phyloP scores from a whole-genome alignment of 2,329 filamentous ascomycete genomes.

The Cytospora leucostoma region DNA sequence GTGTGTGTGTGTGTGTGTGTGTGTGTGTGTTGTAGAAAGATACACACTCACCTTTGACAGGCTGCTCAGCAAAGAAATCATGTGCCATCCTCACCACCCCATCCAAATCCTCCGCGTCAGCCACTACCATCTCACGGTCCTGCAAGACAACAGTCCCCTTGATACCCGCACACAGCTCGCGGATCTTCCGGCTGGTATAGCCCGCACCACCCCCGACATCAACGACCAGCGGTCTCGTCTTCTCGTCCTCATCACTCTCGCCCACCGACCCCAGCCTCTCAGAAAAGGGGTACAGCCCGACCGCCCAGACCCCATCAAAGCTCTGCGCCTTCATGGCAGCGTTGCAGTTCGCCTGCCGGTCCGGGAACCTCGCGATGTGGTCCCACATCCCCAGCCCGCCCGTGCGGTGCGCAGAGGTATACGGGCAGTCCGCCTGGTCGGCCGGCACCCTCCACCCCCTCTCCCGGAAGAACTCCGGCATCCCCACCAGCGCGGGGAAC shows the following conservation, averaged over 20 bases:
- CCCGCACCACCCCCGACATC: slow-evolving; percentile 15
- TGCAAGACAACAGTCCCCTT: slow-evolving; percentile 11
- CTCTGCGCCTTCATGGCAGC: slow-evolving; percentile 15
- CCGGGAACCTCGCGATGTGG: slow-evolving; percentile 11
- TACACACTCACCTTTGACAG: slow-evolving; percentile 7
- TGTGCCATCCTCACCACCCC: slow-evolving; percentile 14
- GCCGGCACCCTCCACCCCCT: slow-evolving; percentile 13
- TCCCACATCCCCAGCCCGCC: slow-evolving; percentile 5
- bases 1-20: not conserved
- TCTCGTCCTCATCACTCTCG: not conserved
- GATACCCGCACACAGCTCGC: slow-evolving; percentile 10
- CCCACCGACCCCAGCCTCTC: not conserved
- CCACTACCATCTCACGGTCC: slow-evolving; percentile 2
- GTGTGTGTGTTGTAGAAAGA: not conserved
- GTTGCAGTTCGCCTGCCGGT: slow-evolving; percentile 9
- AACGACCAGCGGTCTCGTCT: slow-evolving; percentile 5
- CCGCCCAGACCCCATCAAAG: slow-evolving; percentile 9
- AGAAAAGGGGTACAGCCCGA: slow-evolving; percentile 14
- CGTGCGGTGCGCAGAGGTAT: slow-evolving; percentile 16
- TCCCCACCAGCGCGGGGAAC: not conserved
- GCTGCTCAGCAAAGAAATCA: slow-evolving; percentile 20
- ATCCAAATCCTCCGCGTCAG: not conserved
- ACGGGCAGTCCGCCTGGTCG: slow-evolving; percentile 4
- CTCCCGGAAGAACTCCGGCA: slow-evolving; percentile 10
- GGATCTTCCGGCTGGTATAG: slow-evolving; percentile 11